Evolutionary conservation across 192 early-diverging fungal species (phyloP).

Genomic region (Coemansia erecta): DNA sequence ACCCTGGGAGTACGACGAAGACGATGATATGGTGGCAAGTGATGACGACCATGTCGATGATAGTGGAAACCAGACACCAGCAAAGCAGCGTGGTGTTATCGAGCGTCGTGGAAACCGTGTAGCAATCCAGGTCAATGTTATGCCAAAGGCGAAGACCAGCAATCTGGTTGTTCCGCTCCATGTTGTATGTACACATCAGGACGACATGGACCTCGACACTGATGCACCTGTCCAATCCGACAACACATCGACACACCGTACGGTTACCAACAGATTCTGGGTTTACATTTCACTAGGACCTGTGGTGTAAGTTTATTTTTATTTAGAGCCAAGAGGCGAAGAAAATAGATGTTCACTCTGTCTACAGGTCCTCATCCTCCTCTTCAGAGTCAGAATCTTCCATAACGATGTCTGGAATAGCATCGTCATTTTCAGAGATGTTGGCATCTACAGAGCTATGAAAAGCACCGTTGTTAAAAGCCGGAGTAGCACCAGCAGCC

Average conservation of each 20-base stretch:
- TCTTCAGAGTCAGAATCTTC: conserved; percentile 51
- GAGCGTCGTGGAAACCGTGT: conserved; percentile 45
- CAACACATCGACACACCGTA: conserved; percentile 10
- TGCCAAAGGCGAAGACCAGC: conserved; percentile 13
- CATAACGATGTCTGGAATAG: conserved; percentile 52
- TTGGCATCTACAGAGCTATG: neutral
- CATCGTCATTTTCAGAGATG: conserved; percentile 18
- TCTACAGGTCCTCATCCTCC: conserved; percentile 13
- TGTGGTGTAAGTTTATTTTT: conserved; percentile 2
- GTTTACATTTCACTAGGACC: conserved; percentile 38
- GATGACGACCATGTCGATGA: conserved; percentile 20
- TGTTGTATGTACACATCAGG: conserved; percentile 40
- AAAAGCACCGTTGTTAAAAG: no score
- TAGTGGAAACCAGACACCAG: neutral
- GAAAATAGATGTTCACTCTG: neutral
- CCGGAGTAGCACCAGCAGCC: no score
- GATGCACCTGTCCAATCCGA: conserved; percentile 1
- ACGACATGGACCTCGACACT: conserved; percentile 26
- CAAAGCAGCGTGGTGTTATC: conserved; percentile 27
- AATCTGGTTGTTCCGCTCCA: conserved; percentile 35
- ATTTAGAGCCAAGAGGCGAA: neutral
- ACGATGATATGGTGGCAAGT: conserved; percentile 45
- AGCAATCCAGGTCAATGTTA: conserved; percentile 38
- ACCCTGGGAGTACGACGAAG: conserved; percentile 78
- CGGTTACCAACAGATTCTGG: conserved; percentile 45